These are phyloP conservation scores for Trifolium pratense DNA, from an alignment of 306 rosid genomes.

Conservation along the genomic window DNA sequence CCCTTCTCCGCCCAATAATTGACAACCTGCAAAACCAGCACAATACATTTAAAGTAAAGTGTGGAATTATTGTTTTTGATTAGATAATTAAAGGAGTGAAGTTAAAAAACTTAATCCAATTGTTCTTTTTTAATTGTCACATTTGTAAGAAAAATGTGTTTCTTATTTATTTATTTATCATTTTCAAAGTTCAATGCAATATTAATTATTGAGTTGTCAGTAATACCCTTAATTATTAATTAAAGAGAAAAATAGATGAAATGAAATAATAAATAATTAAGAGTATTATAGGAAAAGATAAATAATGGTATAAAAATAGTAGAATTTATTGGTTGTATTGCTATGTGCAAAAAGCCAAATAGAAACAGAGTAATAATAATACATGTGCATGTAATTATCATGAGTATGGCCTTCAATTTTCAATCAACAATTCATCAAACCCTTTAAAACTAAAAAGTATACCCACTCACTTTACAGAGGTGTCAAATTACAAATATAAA, in stretches of 20 bases:
- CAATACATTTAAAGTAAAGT: background rate
- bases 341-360: no score
- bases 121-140: no score
- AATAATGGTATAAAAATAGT: no score
- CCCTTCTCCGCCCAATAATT: constrained; percentile 93
- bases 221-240: no score
- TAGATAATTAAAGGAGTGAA: background rate
- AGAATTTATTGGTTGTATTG: no score
- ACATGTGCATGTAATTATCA: background rate
- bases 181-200: no score
- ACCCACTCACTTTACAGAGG: background rate
- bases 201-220: no score
- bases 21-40: constrained; percentile 64
- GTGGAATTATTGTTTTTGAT: background rate
- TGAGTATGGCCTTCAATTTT: background rate
- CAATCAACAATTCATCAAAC: background rate
- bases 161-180: no score
- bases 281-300: no score
- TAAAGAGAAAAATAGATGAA: no score
- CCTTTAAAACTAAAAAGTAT: background rate
- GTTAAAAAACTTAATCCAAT: background rate
- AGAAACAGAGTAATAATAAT: background rate
- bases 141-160: no score
- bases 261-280: no score
- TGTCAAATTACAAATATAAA: background rate